Base-by-base conservation (phyloP, 345 rosid genomes). In the Linum usitatissimum region DNA sequence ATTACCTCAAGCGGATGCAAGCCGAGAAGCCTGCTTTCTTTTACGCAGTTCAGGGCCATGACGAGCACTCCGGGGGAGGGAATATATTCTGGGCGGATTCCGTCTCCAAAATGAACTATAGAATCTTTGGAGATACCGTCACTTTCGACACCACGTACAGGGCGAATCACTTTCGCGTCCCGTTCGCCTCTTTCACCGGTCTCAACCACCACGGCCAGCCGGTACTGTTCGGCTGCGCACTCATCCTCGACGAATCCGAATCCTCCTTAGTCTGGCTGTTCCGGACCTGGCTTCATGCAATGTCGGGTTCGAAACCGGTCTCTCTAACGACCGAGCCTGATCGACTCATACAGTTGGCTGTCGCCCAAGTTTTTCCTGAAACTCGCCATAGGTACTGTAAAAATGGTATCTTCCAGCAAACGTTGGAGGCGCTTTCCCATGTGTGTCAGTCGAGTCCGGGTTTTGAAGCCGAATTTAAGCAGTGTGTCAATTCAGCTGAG, bases 171-270 rank as follows among this genome's bases (percentile, higher is more conserved):
- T 77, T 68, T 60, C 65, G 62, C 58, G 63, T 71, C 53, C 81
- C 78, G 31, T 68, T 68, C 60, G 77, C 78, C 15, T 71, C 78
- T 55, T 71, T 65, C 59, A 60, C 60, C 18, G 74, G 78, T n/a
- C 61, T 71, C 30, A 71, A 77, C 61, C 76, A 77, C 66, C 71
- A 74, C 57, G 66, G 65, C n/a, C 76, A 77, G 61, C 60, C 69
- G 4, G 65, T 74, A 20, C 34, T 77, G 45, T 74, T 77, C 62
- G 74, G 73, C 34, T 68, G 76, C 60, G 77, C 77, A 15, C 54
- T 77, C 51, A 63, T 77, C 6, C 61, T 75, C 30, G 75, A 77
- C 59, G 73, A 70, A 66, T 61, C 71, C 3, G 75, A 73, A 38
- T 67, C 73, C 6, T 64, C 73, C 0, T 77, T 73, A 68, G 14